Evolutionary conservation across 2,329 filamentous ascomycete species (phyloP).

Genomic region (Pseudohalonectria lignicola): DNA sequence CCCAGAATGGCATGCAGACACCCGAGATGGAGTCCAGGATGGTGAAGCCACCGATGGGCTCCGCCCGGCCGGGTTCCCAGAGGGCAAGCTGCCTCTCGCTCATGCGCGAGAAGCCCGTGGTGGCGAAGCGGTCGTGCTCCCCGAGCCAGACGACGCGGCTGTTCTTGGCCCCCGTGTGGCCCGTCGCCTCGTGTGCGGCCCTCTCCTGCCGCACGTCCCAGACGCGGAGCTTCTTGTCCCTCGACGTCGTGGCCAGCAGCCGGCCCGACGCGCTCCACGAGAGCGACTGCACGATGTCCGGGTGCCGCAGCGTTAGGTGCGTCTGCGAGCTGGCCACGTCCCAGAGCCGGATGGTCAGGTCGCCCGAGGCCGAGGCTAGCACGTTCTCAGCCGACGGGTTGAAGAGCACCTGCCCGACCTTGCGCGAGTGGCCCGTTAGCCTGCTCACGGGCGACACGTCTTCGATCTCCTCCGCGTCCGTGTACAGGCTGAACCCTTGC

Average conservation of each 20-base stretch:
- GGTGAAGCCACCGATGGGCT: conserved; percentile 83
- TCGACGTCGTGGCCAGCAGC: conserved; percentile 80
- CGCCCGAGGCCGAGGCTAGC: conserved; percentile 87
- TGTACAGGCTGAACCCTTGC: conserved; percentile 68
- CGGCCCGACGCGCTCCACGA: conserved; percentile 90
- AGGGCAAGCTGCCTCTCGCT: conserved; percentile 92
- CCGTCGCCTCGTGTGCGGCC: conserved; percentile 71
- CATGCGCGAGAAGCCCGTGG: conserved; percentile 96
- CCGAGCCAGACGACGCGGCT: conserved; percentile 95
- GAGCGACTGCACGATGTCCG: conserved; percentile 87
- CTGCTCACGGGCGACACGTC: conserved; percentile 75
- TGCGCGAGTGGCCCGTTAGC: conserved; percentile 80
- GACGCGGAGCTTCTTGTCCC: conserved; percentile 95
- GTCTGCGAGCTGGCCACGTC: conserved; percentile 72
- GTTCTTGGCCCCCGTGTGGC: conserved; percentile 92
- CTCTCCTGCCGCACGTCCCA: conserved; percentile 96
- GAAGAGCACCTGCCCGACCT: conserved; percentile 96
- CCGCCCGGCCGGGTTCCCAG: conserved; percentile 80
- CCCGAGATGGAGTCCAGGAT: conserved; percentile 92
- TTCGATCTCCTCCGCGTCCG: conserved; percentile 69
- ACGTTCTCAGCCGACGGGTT: conserved; percentile 94
- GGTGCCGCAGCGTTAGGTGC: conserved; percentile 69
- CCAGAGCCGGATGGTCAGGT: conserved; percentile 94
- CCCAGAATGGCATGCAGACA: conserved; percentile 99
- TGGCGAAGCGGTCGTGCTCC: conserved; percentile 90